Percentiles rank a stretch among this genome's conserved stretches.
phyloP scores from a whole-genome alignment of 345 rosid genomes.

The Balakata baccata region DNA sequence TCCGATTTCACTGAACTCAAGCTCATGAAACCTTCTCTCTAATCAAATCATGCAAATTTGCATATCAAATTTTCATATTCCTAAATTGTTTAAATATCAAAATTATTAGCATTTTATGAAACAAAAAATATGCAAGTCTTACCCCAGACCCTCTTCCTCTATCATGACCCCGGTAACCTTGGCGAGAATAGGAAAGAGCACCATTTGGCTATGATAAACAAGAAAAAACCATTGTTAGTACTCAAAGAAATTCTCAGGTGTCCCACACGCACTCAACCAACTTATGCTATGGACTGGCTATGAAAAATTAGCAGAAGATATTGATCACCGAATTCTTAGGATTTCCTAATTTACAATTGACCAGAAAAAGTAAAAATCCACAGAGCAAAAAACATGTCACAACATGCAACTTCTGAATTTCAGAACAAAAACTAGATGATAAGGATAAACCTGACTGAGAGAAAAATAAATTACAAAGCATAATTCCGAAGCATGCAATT shows the following conservation, averaged over 20 bases:
- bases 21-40: not conserved
- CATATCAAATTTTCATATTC: not conserved
- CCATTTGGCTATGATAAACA: conserved; percentile 52
- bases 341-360: not conserved
- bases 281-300: not conserved
- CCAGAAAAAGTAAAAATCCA: not conserved
- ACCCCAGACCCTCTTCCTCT: conserved; percentile 94
- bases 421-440: not conserved
- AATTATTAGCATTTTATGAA: not conserved
- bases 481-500: not conserved
- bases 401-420: not conserved
- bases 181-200: conserved; percentile 47
- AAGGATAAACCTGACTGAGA: not conserved
- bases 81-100: not conserved
- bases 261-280: not conserved
- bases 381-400: not conserved
- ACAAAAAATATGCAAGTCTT: conserved; percentile 15
- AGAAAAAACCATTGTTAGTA: not conserved
- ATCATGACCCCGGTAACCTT: conserved; percentile 66
- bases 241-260: not conserved
- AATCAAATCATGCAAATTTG: not conserved
- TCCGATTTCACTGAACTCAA: not conserved
- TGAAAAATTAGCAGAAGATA: not conserved
- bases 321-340: not conserved
- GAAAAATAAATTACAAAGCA: not conserved